Evolutionary conservation across 495 filamentous ascomycete species (phyloP), one percentile per base, ranked within the genome.

Genomic region (Margaritispora aquatica): DNA sequence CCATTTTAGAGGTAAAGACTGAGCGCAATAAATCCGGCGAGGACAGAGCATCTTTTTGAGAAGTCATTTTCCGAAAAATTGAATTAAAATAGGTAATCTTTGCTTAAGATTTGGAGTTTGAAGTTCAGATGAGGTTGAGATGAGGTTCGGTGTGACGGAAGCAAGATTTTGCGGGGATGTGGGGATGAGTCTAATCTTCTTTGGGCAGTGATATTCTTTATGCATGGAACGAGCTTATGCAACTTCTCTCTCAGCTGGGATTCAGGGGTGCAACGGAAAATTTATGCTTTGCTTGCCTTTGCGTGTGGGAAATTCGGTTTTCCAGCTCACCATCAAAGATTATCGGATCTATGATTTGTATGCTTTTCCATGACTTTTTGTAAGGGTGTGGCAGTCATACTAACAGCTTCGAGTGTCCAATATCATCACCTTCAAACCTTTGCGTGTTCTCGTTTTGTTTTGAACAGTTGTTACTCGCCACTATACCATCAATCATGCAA

Each of bases 1-100:
- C 68, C 66, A 70, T 15, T 56, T 72, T 58, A 13, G 54, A 57
- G 9, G 20, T 47, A 41, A 57, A 49, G 7, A 31, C 20, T 24
- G 54, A 26, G 20, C 15, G 24, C 8, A 44, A 17, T 7, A 44
- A 17, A n/a, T 44, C 38, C 4, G 22, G 41, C 23, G 8, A 47
- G 11, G 22, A 47, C 15, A 11, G 54, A 24, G 24, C 24, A 44
- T 48, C 41, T 47, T 57, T 57, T 10, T 48, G 36, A 8, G 54
- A 48, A 13, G 54, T 24, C 54, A 57, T 57, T 21, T 29, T 44
- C 15, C 15, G 8, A n/a, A 3, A n/a, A 3, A n/a, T 44, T 44
- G 38, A n/a, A 10, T 44, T 3, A 8, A 8, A 17, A 44, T 10
- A 10, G 3, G 19, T 44, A n/a, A n/a, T n/a, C n/a, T n/a, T n/a